Base-by-base conservation (phyloP, 1,284 basidiomycete genomes). In the Blastosporella zonata region DNA sequence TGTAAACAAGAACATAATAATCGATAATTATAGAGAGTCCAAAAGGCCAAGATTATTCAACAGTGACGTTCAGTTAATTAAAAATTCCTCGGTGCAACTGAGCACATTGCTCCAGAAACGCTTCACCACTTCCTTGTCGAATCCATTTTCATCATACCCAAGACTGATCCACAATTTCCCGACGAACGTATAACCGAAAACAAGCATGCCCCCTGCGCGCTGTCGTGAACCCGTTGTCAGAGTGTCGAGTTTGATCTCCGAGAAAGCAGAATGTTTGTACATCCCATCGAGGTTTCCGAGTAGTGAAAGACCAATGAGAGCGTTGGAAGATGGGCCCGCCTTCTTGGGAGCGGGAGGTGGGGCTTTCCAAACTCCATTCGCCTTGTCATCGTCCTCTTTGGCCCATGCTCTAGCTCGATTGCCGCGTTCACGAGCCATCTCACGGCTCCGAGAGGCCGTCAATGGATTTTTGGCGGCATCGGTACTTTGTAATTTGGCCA, bases 201-300 rank as follows among this genome's bases (percentile, higher is more conserved):
- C 64, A 33, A 91, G 68, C 73, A 89, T 79, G 6, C 81, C 87
- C 2, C 87, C 82, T 0, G 75, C 57, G 1, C 87, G 77, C 62
- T 90, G 87, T 6, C 89, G 74, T 3, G 84, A 87, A 0, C 88
- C 89, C 2, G 87, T 90, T 18, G 86, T 90, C 20, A 91, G 70
- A 12, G 79, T 81, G 55, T 84, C 78, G 25, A 91, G 68, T 66
- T 80, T 63, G 42, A 82, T 67, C 0, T 69, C 61, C 8, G 75
- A 72, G 67, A 79, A 90, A 0, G 62, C 55, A 9, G 70, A 66
- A 61, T 90, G 86, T 53, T 81, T 78, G 68, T 91, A 93, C 18
- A 84, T 84, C 2, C 75, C 82, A 61, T 92, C 89, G 39, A 91
- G 70, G 61, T 90, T 90, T 1, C 88, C 87, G 28, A 91, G 74